Base-by-base conservation (phyloP, 2,329 filamentous ascomycete species). In the Fusarium chuoi region DNA sequence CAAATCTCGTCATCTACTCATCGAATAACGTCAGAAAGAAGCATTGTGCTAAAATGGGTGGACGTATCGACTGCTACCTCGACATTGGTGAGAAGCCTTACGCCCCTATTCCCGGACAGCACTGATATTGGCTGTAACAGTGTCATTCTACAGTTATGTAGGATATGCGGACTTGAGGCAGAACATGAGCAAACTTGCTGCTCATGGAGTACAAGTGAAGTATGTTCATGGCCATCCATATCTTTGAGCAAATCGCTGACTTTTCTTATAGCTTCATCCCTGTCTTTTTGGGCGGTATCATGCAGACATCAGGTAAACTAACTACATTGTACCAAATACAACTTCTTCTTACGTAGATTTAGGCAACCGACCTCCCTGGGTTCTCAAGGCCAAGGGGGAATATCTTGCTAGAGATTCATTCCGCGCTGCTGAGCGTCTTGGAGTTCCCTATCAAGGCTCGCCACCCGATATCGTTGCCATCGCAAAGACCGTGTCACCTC, bases 361-460 rank as follows among this genome's bases (percentile, higher is more conserved):
- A 89, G 92, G 92, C 56, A 96, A 96, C 81, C 89, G 89, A 73
- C 93, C 93, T 1, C 93, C 94, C 2, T 95, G 92, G 92, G 85
- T 85, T 0, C 84, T 93, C 36, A 89, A 90, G 5, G 90, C 89
- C 48, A 95, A 95, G 84, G 90, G 88, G 28, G 80, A 78, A 3
- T 91, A 94, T 78, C 84, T 87, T 55, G 36, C 54, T 17, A 77
- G 78, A 68, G 87, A 90, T 77, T 74, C 78, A 38, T 77, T 75
- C 28, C 83, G 87, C 48, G 81, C 85, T 33, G 78, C 83, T 3
- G 71, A 73, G 30, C 81, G 83, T 24, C 82, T 83, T 39, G 83
- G 84, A 18, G 79, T 84, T 11, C 73, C 81, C 36, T 69, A 81
- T 56, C 76, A 84, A 70, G 77, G 80, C 44, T 60, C 82, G 28